Percentiles rank a stretch among this genome's conserved stretches.
Conservation (phyloP, 345 rosid genomes). For the Pugionium dolabratum region DNA sequence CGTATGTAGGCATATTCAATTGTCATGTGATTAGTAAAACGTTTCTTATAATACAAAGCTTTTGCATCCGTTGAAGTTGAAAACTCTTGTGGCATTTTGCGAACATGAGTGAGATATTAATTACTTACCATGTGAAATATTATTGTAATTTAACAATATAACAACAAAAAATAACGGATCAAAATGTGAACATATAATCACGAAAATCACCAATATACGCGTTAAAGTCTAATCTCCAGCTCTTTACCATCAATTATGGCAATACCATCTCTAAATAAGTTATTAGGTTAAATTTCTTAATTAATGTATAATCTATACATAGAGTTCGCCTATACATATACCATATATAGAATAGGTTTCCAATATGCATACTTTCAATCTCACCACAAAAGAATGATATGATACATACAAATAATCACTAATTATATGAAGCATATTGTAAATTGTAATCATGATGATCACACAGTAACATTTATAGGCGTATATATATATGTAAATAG, state of each 20-base stretch:
- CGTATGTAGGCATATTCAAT: slow-evolving; percentile 8
- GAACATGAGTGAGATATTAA: slow-evolving; percentile 33
- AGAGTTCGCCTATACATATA: slow-evolving; percentile 9
- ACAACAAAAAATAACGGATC: slow-evolving; percentile 26
- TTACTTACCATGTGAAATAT: slow-evolving; percentile 27
- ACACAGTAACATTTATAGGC: neutral
- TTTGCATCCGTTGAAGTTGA: slow-evolving; percentile 18
- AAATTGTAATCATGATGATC: slow-evolving; percentile 2
- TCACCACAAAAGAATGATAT: neutral
- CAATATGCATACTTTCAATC: slow-evolving; percentile 1
- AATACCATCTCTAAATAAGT: slow-evolving; percentile 16
- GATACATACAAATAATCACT: neutral
- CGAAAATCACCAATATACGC: slow-evolving; percentile 25
- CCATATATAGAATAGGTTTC: slow-evolving; percentile 26
- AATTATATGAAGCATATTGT: neutral
- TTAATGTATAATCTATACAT: neutral
- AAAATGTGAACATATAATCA: slow-evolving; percentile 34
- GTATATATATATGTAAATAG: neutral
- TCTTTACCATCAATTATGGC: slow-evolving; percentile 25
- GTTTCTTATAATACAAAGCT: slow-evolving; percentile 16
- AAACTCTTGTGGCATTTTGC: slow-evolving; percentile 19
- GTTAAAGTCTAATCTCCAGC: slow-evolving; percentile 17
- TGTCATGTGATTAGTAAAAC: slow-evolving; percentile 16
- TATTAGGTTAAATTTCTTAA: slow-evolving; percentile 31
- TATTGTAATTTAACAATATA: neutral